Base-by-base conservation (phyloP, 257 asterid genomes). In the Thymus quinquecostatus region DNA sequence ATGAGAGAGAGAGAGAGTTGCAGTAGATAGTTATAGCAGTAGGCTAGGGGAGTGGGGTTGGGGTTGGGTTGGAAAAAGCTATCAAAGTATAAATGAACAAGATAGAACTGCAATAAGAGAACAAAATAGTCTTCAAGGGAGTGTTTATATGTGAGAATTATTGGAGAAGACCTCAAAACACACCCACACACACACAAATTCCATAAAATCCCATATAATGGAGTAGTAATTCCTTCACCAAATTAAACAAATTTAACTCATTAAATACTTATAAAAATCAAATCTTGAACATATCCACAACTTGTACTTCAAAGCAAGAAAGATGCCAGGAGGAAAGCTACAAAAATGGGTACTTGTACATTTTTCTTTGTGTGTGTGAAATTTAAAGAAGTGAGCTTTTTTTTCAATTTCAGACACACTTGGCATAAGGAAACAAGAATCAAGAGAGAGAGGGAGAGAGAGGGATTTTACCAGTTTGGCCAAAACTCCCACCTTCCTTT, bases 401-500 rank as follows among this genome's bases (percentile, higher is more conserved):
- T 73, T 68, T 54, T 27, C 44, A 13, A 11, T 44, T 21, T 38
- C 41, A 13, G 13, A 57, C 60, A 60, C 64, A 48, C 53, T 44
- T 55, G 11, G 40, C 53, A 66, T 34, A 45, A 69, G 29, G 63
- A 47, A 61, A 64, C 67, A 63, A 38, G n/a, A 54, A 54, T 53
- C 6, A 66, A 21, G 21, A 21, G 21, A 38, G 41, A 38, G 41
- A 38, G 4, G 4, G 4, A 34, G 4, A 34, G 36, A 60, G 58
- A 44, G 48, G 57, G 48, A 44, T 67, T 21, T 21, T 76, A 43
- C 75, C 61, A 75, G 50, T 68, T 74, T 71, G 29, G 66, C 58
- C 50, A 64, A 27, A 56, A 60, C 40, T 33, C 65, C 55, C 57
- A 60, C 84, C 54, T 61, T 72, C 84, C 85, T 72, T 78, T 85